Evolutionary conservation across 2,329 filamentous ascomycete genomes (phyloP), one percentile per base, ranked within the genome.

Genomic region (Sporothrix dimorphospora): DNA sequence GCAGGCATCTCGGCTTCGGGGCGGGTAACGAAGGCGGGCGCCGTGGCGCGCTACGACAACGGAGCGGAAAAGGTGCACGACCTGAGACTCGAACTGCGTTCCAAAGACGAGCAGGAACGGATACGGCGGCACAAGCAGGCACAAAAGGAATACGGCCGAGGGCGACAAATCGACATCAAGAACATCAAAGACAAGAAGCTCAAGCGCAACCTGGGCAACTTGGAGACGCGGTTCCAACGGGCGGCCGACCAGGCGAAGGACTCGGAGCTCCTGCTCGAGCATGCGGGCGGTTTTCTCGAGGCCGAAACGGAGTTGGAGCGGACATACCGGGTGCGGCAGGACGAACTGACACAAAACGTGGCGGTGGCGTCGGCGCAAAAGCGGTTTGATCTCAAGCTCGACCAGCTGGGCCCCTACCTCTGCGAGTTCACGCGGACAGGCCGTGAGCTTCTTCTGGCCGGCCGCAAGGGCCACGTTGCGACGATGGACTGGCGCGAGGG

Each of bases 401-500:
- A 93, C 55, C 86, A 90, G 24, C 83, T 98, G 42, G 96, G 96
- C 0, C 96, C 96, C 0, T 99, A 99, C 78, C 85, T 90, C 0
- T 92, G 90, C 79, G 94, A 98, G 76, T 99, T 97, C 82, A 94
- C 93, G 65, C 88, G 94, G 59, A 98, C 97, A 78, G 96, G 96
- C 65, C 89, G 92, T 75, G 91, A 97, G 77, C 83, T 99, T 74
- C 83, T 99, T 70, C 85, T 99, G 45, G 94, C 91, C 14, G 94
- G 96, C 38, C 87, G 94, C 73, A 98, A 97, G 82, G 96, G 96
- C 16, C 96, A 99, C 88, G 86, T 99, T 75, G 95, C 96, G 72
- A 95, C 93, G 0, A 97, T 98, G 89, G 94, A 99, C 82, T 99
- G 96, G 95, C 87, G 95, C 75, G 91, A 92, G 76, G 95, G 94